These are phyloP conservation scores for Aquilaria sinensis DNA, from an alignment of 345 rosid species.

Conservation along the genomic window DNA sequence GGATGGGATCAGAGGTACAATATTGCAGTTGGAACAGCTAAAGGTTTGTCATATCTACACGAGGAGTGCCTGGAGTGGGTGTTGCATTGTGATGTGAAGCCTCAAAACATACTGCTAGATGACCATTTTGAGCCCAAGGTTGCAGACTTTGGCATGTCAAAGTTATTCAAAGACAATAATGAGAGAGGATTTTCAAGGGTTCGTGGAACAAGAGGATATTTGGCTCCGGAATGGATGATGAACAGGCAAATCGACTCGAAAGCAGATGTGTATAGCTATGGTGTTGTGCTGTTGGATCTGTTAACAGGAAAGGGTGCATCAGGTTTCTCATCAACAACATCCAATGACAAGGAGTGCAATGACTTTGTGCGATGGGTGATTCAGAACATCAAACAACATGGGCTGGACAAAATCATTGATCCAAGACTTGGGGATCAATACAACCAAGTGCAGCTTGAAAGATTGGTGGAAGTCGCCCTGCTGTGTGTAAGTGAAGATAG, in stretches of 20 bases:
- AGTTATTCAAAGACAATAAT: constrained; percentile 10
- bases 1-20: constrained; percentile 20
- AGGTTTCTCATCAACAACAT: neutral
- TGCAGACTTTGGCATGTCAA: constrained; percentile 21
- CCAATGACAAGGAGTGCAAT: neutral
- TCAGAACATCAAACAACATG: neutral
- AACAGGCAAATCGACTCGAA: constrained; percentile 20
- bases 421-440: constrained; percentile 7
- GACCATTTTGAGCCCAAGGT: constrained; percentile 12
- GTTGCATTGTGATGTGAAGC: constrained; percentile 22
- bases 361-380: constrained; percentile 9
- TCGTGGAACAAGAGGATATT: constrained; percentile 17
- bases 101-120: constrained; percentile 20
- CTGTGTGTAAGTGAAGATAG: constrained; percentile 12
- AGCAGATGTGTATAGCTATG: constrained; percentile 36
- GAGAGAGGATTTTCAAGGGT: constrained; percentile 9
- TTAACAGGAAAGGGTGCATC: constrained; percentile 19
- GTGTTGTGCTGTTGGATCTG: constrained; percentile 26
- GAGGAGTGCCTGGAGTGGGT: constrained; percentile 30
- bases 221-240: constrained; percentile 25
- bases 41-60: constrained; percentile 26
- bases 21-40: constrained; percentile 24
- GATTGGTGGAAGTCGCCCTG: constrained; percentile 14
- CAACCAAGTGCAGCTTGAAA: constrained; percentile 4
- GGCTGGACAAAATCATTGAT: constrained; percentile 6